Percentiles rank a stretch among this genome's conserved stretches.
phyloP scores from a whole-genome alignment of 1,284 basidiomycete species.

The Termitomyces sp. region DNA sequence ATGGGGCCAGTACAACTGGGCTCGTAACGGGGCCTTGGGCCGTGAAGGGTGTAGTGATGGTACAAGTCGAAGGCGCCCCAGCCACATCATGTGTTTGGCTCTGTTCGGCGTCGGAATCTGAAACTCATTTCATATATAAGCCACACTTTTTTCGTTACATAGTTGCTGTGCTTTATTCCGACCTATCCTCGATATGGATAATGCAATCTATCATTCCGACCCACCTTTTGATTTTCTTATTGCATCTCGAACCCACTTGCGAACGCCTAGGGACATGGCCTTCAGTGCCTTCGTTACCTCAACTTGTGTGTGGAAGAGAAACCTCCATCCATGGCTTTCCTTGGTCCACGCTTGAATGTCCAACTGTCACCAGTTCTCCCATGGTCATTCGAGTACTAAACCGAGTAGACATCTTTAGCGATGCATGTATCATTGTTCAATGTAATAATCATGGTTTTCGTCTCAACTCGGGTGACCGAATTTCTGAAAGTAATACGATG shows the following conservation, averaged over 20 bases:
- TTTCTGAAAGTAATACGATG: neutral
- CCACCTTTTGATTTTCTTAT: slow-evolving; percentile 9
- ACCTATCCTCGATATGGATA: slow-evolving; percentile 8
- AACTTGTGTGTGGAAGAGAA: slow-evolving; percentile 65
- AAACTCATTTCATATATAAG: slow-evolving; percentile 11
- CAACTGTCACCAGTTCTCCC: slow-evolving; percentile 32
- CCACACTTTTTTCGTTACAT: slow-evolving; percentile 3
- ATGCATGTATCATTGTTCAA: slow-evolving; percentile 4
- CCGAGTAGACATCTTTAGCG: slow-evolving; percentile 41
- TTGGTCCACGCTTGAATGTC: slow-evolving; percentile 70
- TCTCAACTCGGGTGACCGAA: neutral
- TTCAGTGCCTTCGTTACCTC: slow-evolving; percentile 63
- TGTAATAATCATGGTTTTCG: slow-evolving; percentile 8
- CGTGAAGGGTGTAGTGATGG: slow-evolving; percentile 26
- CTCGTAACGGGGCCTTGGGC: slow-evolving; percentile 26
- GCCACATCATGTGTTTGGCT: slow-evolving; percentile 29
- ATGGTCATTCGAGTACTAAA: slow-evolving; percentile 74
- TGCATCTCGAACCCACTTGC: slow-evolving; percentile 40
- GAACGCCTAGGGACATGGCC: slow-evolving; percentile 67
- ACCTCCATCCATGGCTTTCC: slow-evolving; percentile 25
- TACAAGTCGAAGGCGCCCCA: slow-evolving; percentile 24
- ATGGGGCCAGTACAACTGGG: slow-evolving; percentile 26
- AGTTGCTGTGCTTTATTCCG: neutral
- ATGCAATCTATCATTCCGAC: slow-evolving; percentile 12
- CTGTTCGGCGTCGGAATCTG: slow-evolving; percentile 24